A percentile compares a stretch with the other conserved stretches of the same genome.
Conservation (phyloP, 2,329 filamentous ascomycete genomes). For the Fusarium humuli region DNA sequence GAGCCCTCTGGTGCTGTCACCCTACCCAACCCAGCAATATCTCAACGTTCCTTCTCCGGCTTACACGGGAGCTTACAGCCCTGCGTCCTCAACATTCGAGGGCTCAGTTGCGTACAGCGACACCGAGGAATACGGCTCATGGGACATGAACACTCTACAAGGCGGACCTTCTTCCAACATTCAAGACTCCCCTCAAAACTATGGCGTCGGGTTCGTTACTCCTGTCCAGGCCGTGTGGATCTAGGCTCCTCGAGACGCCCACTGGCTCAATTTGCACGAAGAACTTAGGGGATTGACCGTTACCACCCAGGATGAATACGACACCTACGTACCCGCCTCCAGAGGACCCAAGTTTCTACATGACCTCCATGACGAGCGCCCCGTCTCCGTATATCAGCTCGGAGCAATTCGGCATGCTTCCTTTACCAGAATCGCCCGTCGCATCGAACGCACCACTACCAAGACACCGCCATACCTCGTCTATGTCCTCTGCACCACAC, state of each 20-base stretch:
- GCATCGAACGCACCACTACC: constrained; percentile 51
- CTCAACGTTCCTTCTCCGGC: constrained; percentile 72
- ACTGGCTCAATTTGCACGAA: constrained; percentile 54
- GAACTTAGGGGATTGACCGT: constrained; percentile 66
- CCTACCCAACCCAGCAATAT: constrained; percentile 67
- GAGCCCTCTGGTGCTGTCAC: constrained; percentile 68
- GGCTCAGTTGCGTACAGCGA: constrained; percentile 73
- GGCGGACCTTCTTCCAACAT: constrained; percentile 60
- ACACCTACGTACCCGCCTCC: constrained; percentile 59
- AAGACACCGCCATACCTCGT: constrained; percentile 55
- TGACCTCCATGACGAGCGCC: constrained; percentile 53
- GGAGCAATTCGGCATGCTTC: constrained; percentile 58
- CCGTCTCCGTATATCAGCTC: constrained; percentile 60
- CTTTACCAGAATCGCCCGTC: constrained; percentile 59
- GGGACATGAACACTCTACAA: constrained; percentile 59
- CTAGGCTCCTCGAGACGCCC: constrained; percentile 58
- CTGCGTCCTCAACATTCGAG: constrained; percentile 71
- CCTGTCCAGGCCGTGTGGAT: constrained; percentile 72
- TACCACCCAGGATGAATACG: constrained; percentile 63
- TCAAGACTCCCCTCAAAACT: constrained; percentile 58
- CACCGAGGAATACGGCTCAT: constrained; percentile 66
- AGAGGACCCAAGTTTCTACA: constrained; percentile 55
- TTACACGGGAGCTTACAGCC: constrained; percentile 69
- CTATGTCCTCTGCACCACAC: constrained; percentile 52
- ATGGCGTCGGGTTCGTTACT: constrained; percentile 70